Conservation (phyloP, 352 stramenopile genomes). For the Globisporangium middletonii region DNA sequence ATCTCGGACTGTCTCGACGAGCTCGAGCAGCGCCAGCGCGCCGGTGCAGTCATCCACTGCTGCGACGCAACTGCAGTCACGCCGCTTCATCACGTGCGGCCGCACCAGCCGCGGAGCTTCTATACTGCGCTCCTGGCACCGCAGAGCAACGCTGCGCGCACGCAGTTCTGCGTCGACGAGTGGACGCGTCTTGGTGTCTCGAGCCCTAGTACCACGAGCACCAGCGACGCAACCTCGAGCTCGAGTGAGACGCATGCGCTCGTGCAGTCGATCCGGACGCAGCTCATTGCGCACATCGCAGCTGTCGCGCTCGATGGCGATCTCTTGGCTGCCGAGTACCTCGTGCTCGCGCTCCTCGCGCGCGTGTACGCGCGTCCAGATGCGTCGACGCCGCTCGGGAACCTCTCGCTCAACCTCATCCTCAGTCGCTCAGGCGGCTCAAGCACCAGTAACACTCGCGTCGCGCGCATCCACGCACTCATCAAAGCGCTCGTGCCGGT, state of each 20-base stretch:
- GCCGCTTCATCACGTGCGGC: constrained; percentile 42
- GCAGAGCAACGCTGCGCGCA: constrained; percentile 27
- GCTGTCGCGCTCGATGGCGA: constrained; percentile 34
- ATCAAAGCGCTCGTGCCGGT: constrained; percentile 51
- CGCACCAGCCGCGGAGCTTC: constrained; percentile 27
- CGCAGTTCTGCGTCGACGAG: constrained; percentile 26
- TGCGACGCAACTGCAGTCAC: constrained; percentile 32
- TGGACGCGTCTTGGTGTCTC: constrained; percentile 20
- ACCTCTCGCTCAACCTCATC: constrained; percentile 66
- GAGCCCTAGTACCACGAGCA: too few relatives aligned
- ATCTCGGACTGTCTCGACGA: constrained; percentile 60
- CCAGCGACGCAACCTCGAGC: too few relatives aligned
- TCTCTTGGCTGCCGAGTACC: constrained; percentile 54
- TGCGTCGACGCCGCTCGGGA: constrained; percentile 53
- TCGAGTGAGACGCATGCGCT: constrained; percentile 1
- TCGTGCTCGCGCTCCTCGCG: constrained; percentile 62
- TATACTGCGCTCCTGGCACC: constrained; percentile 23
- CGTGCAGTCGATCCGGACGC: constrained; percentile 19
- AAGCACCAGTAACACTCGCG: constrained; percentile 7
- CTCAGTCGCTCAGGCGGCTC: constrained; percentile 12
- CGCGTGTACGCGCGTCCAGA: constrained; percentile 68
- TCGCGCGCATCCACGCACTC: constrained; percentile 22
- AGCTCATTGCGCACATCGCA: constrained; percentile 44
- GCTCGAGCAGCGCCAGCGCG: constrained; percentile 41
- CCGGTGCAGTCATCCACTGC: constrained; percentile 62